Evolutionary conservation across 345 rosid species (phyloP), one percentile per base, ranked within the genome.

Genomic region (Abelmoschus esculentus): DNA sequence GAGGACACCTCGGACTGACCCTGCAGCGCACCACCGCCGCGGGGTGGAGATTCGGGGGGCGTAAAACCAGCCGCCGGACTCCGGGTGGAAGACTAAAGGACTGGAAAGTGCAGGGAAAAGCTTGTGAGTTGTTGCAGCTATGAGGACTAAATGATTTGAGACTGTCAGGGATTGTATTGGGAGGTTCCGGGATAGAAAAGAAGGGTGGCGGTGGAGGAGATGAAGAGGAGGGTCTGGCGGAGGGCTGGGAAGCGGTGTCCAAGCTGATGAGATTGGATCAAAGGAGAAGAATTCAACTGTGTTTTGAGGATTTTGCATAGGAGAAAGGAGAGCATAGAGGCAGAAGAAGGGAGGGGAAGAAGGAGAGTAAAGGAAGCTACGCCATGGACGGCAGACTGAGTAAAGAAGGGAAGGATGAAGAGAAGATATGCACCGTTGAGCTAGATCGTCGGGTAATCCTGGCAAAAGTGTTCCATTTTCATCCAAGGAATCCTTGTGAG

Each of bases 401-500:
- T 77, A 42, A 73, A 87, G 79, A n/a, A 85, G 32, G n/a, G 82
- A 42, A 28, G 86, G 83, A 55, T 79, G 75, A 22, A 36, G 11
- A 6, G 72, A 73, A n/a, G 80, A 64, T 13, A 87, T 85, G 49
- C 86, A 81, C 34, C 62, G 64, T 40, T 79, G 78, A 7, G 86
- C 71, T 5, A 87, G 58, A 56, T 87, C 79, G 34, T 87, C 76
- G 9, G 92, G 92, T 69, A 87, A 84, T 36, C 87, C 87, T 3
- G 80, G 82, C 3, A 70, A 26, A 42, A 70, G 57, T 44, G 56
- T 38, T 58, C 61, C 40, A 12, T 8, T 6, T 15, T 26, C 19
- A 66, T 66, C 38, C 1, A 65, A 13, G 34, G 55, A 15, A 47
- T 28, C 53, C 12, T 63, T 46, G 17, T 65, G 6, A 2, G 54